Evolutionary conservation across 2,329 filamentous ascomycete species (phyloP), one percentile per base, ranked within the genome.

Genomic region (Claviceps monticola): DNA sequence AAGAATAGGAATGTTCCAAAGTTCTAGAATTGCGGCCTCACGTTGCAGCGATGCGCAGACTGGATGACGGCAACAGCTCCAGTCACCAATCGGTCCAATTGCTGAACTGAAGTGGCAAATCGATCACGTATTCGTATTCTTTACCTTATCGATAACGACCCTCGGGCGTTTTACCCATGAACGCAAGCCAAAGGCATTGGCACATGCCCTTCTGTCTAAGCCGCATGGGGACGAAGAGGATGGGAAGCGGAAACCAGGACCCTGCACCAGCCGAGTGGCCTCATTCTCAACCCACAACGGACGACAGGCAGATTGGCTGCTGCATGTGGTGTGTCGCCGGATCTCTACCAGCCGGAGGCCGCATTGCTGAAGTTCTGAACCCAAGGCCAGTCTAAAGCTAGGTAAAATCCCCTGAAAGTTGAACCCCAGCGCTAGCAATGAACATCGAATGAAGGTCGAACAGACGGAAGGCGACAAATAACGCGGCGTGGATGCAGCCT

Each of bases 251-350:
- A 64, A 62, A 56, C 53, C 65, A 64, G 65, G 60, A 66, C 53
- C 49, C 53, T 49, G 48, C 56, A 57, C 54, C 56, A 57, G 53
- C 51, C 41, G 50, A 57, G 50, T 68, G 64, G 66, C 60, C 64
- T 66, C 63, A 68, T 66, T 64, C 60, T 66, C 58, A 58, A 56
- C 59, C 61, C 39, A 37, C 43, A 57, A 58, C 60, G 59, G 61
- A 8, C 5, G 5, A 23, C 23, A n/a, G 44, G n/a, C 17, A 34
- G 49, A 44, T 44, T 51, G 44, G 44, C 43, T 46, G 21, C 16
- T 29, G 29, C 8, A 14, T 38, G 5, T 46, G 49, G 42, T 21
- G 29, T 46, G 49, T 38, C 23, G 38, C 11, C 37, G 50, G 50
- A 11, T 51, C 21, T 29, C n/a, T 23, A 6, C 44, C 29, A 51